phyloP scores from a whole-genome alignment of 371 early-diverging fungal species.

The Mucor lusitanicus region DNA sequence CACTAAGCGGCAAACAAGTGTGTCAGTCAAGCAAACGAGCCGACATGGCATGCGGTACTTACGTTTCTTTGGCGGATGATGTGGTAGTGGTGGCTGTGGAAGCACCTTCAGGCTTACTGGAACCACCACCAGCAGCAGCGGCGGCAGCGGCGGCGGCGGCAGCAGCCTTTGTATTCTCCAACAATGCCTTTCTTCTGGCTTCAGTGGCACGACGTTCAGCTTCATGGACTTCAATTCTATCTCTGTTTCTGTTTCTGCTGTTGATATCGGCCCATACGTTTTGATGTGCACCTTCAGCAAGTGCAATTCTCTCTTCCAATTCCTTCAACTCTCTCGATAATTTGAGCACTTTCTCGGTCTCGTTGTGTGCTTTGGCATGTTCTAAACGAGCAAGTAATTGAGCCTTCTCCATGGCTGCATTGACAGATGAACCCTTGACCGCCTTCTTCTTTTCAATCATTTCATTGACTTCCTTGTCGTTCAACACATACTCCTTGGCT shows the following conservation, averaged over 20 bases:
- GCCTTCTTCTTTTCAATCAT: slow-evolving; percentile 63
- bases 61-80: neutral
- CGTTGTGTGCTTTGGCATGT: slow-evolving; percentile 38
- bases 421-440: slow-evolving; percentile 47
- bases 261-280: slow-evolving; percentile 60
- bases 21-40: neutral
- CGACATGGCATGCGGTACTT: neutral
- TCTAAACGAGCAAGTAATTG: slow-evolving; percentile 40
- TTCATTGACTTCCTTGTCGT: slow-evolving; percentile 62
- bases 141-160: slow-evolving; percentile 12
- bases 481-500: slow-evolving; percentile 68
- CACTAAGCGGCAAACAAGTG: neutral
- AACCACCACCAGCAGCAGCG: neutral
- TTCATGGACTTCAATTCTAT: slow-evolving; percentile 39
- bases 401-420: slow-evolving; percentile 60
- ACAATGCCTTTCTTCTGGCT: slow-evolving; percentile 29
- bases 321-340: slow-evolving; percentile 33
- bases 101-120: neutral
- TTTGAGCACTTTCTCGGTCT: slow-evolving; percentile 29
- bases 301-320: slow-evolving; percentile 32
- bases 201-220: slow-evolving; percentile 34
- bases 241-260: slow-evolving; percentile 43
- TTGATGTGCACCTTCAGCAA: slow-evolving; percentile 27
- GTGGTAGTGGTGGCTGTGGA: slow-evolving; percentile 1
- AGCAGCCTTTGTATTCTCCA: slow-evolving; percentile 24